These are phyloP conservation scores for Ogataea pini DNA, from an alignment of 805 yeast species.

Conservation along the genomic window DNA sequence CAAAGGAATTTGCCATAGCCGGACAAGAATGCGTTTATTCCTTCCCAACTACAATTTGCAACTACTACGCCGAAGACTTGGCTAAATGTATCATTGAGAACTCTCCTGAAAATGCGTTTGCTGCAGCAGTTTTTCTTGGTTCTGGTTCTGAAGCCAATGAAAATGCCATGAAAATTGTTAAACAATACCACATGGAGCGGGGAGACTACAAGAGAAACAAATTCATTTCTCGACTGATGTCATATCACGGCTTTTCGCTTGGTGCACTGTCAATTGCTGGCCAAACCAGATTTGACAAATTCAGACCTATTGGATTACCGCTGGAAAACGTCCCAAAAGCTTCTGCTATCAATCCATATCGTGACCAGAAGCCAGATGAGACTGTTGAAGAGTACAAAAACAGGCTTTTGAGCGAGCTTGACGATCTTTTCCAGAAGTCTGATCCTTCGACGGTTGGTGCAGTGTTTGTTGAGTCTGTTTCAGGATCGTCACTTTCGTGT, in stretches of 20 bases:
- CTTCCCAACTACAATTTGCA: constrained; percentile 37
- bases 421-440: constrained; percentile 38
- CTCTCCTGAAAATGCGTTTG: constrained; percentile 41
- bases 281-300: constrained; percentile 38
- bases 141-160: constrained; percentile 83
- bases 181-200: constrained; percentile 46
- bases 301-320: constrained; percentile 27
- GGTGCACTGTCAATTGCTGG: constrained; percentile 47
- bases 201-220: constrained; percentile 43
- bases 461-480: constrained; percentile 44
- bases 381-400: constrained; percentile 39
- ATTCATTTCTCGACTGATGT: constrained; percentile 44
- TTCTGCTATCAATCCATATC: constrained; percentile 35
- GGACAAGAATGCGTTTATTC: constrained; percentile 40
- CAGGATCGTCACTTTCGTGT: constrained; percentile 46
- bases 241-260: constrained; percentile 53
- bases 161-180: constrained; percentile 72
- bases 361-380: constrained; percentile 35
- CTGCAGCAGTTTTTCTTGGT: constrained; percentile 52
- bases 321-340: constrained; percentile 26
- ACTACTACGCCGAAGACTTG: constrained; percentile 44
- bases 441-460: constrained; percentile 45
- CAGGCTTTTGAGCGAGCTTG: constrained; percentile 39
- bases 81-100: constrained; percentile 44
- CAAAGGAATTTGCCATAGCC: constrained; percentile 41